Percentiles rank a stretch among this genome's conserved stretches.
Evolutionary conservation across 345 rosid species (phyloP).

Genomic region (Salix dunnii): DNA sequence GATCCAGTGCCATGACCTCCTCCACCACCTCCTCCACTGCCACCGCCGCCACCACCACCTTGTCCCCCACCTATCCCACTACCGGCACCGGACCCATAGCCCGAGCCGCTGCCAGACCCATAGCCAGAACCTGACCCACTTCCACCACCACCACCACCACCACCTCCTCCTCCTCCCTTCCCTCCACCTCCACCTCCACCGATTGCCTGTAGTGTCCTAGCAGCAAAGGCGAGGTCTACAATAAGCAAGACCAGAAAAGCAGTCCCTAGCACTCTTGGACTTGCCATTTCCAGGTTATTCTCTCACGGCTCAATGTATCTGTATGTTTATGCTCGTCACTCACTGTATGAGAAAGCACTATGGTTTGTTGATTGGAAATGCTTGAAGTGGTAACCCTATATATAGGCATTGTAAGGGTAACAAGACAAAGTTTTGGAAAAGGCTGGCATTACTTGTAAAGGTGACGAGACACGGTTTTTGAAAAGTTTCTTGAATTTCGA

Average conservation of each 20-base stretch:
- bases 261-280: constrained; percentile 31
- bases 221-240: constrained; percentile 43
- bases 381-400: constrained; percentile 5
- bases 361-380: not conserved
- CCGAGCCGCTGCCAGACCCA: not conserved
- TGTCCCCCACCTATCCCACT: not conserved
- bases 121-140: constrained; percentile 1
- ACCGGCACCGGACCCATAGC: not conserved
- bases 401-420: constrained; percentile 5
- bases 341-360: not conserved
- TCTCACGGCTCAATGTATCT: not conserved
- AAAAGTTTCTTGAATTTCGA: not conserved
- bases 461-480: too few relatives aligned
- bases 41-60: not conserved
- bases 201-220: constrained; percentile 25
- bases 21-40: not conserved
- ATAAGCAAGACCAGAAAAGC: constrained; percentile 42
- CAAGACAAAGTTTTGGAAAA: too few relatives aligned
- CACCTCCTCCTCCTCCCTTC: constrained; percentile 40
- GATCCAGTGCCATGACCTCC: constrained; percentile 10
- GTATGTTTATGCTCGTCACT: not conserved
- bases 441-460: too few relatives aligned
- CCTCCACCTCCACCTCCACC: constrained; percentile 37
- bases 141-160: not conserved
- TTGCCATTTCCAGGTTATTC: constrained; percentile 17